Evolutionary conservation across 2,329 filamentous ascomycete species (phyloP), one percentile per base, ranked within the genome.

Genomic region (Arthrobotrys entomopaga): DNA sequence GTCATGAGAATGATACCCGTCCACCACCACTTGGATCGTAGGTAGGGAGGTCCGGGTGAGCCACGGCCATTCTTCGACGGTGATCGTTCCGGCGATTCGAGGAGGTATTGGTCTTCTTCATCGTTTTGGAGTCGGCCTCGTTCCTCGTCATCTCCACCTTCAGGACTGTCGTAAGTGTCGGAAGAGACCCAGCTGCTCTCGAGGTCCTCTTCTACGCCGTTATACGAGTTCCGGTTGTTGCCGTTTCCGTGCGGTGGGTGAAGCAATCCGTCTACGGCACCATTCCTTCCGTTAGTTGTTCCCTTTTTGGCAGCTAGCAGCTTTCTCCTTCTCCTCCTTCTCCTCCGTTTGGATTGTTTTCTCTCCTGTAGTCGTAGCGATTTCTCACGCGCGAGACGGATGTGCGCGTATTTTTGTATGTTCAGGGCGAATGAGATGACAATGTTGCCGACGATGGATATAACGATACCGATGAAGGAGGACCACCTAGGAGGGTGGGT

Each of bases 11-110:
- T 86, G 77, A 98, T 94, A 19, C 95, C 95, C 34, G 89, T 83
- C 95, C 95, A 99, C 95, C 95, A 99, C 80, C 95, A 97, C 0
- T 93, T 92, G 40, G 93, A 97, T 77, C 88, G 89, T 72, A 99
- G 86, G 81, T 99, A 99, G 4, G 88, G 90, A 67, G 89, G 89
- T 29, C 88, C 58, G 13, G 43, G 42, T 46, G 54, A 15, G 2
- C 79, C 3, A 79, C 80, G 65, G 84, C 83, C 63, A 79, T 77
- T 46, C 57, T 74, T 74, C 11, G 56, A 63, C 1, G 63, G 58
- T 46, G 70, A 66, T 6, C 70, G 76, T 46, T 76, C 60, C 13
- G 64, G 57, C 1, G 38, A 58, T 13, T 77, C 76, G 56, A 76
- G 70, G 48, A 72, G 67, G 64, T 67, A 67, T 59, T 49, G 53